These are phyloP conservation scores for Calonectria honghensis DNA, from an alignment of 2,329 filamentous ascomycete species.

Conservation along the genomic window DNA sequence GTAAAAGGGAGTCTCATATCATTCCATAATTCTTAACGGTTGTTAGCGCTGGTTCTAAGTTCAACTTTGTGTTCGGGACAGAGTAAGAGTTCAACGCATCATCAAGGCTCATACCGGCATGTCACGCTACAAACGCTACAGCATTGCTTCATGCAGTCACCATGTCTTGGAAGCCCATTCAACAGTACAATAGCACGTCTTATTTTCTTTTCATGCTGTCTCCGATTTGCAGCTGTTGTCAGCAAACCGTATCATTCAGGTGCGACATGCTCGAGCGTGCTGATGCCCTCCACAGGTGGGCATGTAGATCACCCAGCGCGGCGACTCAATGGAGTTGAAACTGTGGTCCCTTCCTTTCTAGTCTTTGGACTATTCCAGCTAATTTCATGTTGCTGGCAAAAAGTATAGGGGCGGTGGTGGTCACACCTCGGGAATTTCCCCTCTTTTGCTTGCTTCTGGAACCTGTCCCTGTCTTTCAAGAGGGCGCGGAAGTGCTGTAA, in stretches of 20 bases:
- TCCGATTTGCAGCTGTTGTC: background rate
- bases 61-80: background rate
- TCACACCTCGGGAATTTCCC: background rate
- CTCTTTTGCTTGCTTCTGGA: background rate
- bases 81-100: background rate
- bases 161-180: too few relatives aligned
- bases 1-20: background rate
- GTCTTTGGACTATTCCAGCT: background rate
- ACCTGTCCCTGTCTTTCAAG: background rate
- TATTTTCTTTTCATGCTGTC: background rate
- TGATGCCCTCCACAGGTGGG: background rate
- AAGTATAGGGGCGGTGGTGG: background rate
- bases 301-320: background rate
- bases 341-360: too few relatives aligned
- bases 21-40: background rate
- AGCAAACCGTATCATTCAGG: background rate
- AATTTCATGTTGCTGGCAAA: background rate
- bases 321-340: background rate
- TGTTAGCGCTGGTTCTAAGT: background rate
- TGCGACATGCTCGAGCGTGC: background rate
- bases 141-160: too few relatives aligned
- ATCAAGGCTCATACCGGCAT: background rate
- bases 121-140: too few relatives aligned
- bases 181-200: too few relatives aligned
- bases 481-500: background rate